Evolutionary conservation across 192 early-diverging fungal genomes (phyloP), one percentile per base, ranked within the genome.

Genomic region (Chytriomyces confervae): DNA sequence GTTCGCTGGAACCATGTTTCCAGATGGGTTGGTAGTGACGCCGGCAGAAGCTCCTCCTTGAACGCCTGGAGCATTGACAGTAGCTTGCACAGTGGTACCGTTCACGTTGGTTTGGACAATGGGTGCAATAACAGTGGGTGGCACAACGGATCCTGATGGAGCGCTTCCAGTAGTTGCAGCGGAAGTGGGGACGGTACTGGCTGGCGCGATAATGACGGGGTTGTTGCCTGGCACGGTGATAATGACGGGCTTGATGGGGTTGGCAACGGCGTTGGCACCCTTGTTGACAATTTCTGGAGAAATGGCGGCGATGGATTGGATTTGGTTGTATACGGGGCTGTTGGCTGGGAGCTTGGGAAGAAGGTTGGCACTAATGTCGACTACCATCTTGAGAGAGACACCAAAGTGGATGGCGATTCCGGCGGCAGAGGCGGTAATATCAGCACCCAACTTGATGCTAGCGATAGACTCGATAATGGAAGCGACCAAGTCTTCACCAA

Each of bases 311-410:
- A 53, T 53, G 51, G 51, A 8, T 53, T 53, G 51, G 51, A 53
- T 53, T 53, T 53, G 51, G 51, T 53, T 53, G 51, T 53, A 53
- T 53, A 18, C 51, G 51, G 51, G 51, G 18, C 51, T 53, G 51
- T 18, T 53, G 51, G 51, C 51, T 18, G 51, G 8, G 9, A 53
- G 18, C 51, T 10, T 10, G 9, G 51, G 51, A 8, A 53, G 18
- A 8, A 53, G 18, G 51, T 53, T 8, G 9, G 8, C 18, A 18
- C 51, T 10, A 18, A 53, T 53, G 8, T 53, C 9, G 8, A 53
- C 51, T 18, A 53, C 51, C 51, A 53, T 8, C 51, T 53, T 18
- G 18, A 53, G 18, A 8, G 8, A 10, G 51, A 53, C 51, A 18
- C 18, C 9, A 53, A 53, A 53, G 18, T 53, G 51, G 51, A 53